Evolutionary conservation across 345 rosid genomes (phyloP).

Genomic region (Litchi chinensis): DNA sequence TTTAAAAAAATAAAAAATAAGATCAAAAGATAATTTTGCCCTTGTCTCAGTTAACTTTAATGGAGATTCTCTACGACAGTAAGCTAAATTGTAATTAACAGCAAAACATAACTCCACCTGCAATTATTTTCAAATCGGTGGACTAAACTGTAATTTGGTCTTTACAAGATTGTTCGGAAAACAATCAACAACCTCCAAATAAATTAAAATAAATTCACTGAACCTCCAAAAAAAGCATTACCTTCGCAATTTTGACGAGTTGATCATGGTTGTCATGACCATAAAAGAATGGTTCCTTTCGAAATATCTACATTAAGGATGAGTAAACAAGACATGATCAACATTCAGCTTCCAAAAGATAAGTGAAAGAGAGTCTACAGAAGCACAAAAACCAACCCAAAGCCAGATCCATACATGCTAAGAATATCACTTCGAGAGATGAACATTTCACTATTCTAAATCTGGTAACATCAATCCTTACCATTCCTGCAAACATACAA

Average conservation of each 20-base stretch:
- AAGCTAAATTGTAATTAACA: no score
- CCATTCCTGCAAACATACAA: conserved; percentile 99
- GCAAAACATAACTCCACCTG: no score
- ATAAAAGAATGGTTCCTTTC: conserved; percentile 96
- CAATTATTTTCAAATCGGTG: no score
- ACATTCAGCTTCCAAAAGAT: neutral
- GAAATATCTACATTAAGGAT: conserved; percentile 60
- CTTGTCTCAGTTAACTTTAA: no score
- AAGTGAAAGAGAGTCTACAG: neutral
- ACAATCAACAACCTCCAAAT: neutral
- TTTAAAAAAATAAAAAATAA: no score
- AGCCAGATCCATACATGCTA: neutral
- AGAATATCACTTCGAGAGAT: neutral
- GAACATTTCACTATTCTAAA: neutral
- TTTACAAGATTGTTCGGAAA: neutral
- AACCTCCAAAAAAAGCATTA: conserved; percentile 28
- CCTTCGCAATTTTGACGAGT: conserved; percentile 96
- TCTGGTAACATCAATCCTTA: conserved; percentile 32
- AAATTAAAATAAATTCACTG: conserved; percentile 3
- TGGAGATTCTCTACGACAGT: no score
- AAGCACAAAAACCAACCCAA: neutral
- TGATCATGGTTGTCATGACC: conserved; percentile 99
- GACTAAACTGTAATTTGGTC: no score
- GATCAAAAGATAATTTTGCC: no score
- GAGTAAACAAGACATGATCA: conserved; percentile 19